Base-by-base conservation (phyloP, 768 basidiomycete species). In the Lentinula lateritia region DNA sequence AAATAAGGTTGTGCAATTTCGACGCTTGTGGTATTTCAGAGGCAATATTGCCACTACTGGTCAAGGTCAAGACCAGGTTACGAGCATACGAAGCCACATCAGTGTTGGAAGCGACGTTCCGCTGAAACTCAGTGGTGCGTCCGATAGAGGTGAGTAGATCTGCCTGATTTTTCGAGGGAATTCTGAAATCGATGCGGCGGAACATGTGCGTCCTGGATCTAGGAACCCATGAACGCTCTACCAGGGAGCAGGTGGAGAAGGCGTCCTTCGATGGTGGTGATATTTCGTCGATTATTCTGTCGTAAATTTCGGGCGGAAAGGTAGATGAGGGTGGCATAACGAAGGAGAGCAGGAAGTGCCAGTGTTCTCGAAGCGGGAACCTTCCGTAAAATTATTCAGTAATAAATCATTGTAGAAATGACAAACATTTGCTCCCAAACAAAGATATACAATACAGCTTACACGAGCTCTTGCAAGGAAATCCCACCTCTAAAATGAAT, bases 191-290 rank as follows among this genome's bases (percentile, higher is more conserved):
- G 28, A 56, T 43, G 28, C 43, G 23, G 9, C 28, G 41, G 41
- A 56, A 56, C 55, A 56, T 56, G 23, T 56, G 55, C 1, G 55
- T 32, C 15, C 39, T 56, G 23, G 55, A 56, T 43, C 41, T 41
- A 3, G 55, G 41, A 5, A 23, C 23, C 55, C 55, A 56, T 15
- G 55, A 56, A 20, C 55, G 38, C 12, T 56, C 38, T 5, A 56
- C 55, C 6, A 56, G 23, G 18, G 55, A 56, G 41, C 55, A 56
- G 15, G 55, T 41, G 23, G 55, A 43, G 38, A 56, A 42, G 15
- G 23, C 13, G 23, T 45, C 39, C 16, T 56, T 56, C 8, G 55
- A 56, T 9, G 55, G 15, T 9, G 55, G 15, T 5, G 55, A 38
- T 10, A 56, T 18, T 34, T 56, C 55, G 41, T 56, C 55, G 18